Base-by-base conservation (phyloP, 495 filamentous ascomycete species). In the Cercophora sp. region DNA sequence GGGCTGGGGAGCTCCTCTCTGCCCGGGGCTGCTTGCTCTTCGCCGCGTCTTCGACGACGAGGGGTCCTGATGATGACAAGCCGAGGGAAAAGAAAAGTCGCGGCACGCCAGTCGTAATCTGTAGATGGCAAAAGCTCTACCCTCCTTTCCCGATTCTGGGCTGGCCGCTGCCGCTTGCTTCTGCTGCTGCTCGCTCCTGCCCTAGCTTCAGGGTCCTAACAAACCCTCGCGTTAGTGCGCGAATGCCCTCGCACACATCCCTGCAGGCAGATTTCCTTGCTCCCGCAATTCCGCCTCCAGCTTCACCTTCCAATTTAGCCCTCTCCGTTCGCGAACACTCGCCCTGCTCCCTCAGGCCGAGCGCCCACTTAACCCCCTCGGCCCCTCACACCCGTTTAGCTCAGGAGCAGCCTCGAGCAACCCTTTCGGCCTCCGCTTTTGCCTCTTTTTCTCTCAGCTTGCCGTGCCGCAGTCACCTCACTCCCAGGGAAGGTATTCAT, bases 201-300 rank as follows among this genome's bases (percentile, higher is more conserved):
- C 13, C 26, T 29, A 5, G 16, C 15, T 23, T 47, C 44, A 47
- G 44, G 44, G 44, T 47, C 44, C 27, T 34, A 25, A 9, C 20
- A n/a, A 8, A 41, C 37, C 37, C 18, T 11, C 44, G 25, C 27
- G 25, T 23, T 47, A 47, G 42, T 27, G 42, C 42, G 42, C 42
- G 42, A 46, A 47, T 47, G 44, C 44, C 44, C 27, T 47, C 44
- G 16, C n/a, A 6, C 29, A 41, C 37, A 47, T 32, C 44, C 44
- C 44, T 47, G 44, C 44, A 47, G 27, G 26, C 16, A 34, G 25
- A 34, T 29, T 47, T 13, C 44, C 16, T n/a, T 34, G 44, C 20
- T 47, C 26, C 44, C 44, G 44, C 44, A 47, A 47, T 47, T 47
- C 44, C 27, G 27, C 25, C 42, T 27, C n/a, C 42, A 46, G 42